Base-by-base conservation (phyloP, 495 filamentous ascomycete species). In the Penicillium steckii region DNA sequence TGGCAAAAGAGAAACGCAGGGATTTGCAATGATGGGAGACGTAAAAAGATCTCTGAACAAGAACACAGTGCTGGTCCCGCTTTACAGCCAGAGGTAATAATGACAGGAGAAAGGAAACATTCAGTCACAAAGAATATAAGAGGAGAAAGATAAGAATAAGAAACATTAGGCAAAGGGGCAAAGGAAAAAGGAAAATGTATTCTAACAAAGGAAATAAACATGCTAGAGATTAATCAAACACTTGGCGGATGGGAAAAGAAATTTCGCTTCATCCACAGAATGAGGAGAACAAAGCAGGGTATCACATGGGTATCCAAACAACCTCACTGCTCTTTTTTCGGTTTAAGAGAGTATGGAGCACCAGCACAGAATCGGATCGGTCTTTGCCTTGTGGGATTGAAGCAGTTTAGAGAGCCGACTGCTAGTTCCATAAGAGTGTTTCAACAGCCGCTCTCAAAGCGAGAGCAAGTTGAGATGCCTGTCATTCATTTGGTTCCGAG, bases 241-340 rank as follows among this genome's bases (percentile, higher is more conserved):
- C 46, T 55, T 57, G 42, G 43, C 44, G 50, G 56, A 61, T 59
- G 56, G n/a, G 61, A 60, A 50, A 62, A 51, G 56, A 44, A 41
- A 27, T 50, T 65, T 65, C 57, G 69, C 68, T 67, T 56, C 69
- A 72, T 62, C 68, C 69, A 75, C 63, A 65, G 60, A 66, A 66
- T 45, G 53, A 60, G 60, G 59, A 30, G 26, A 44, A 68, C 59
- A 57, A 70, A 67, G 68, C 64, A 73, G 71, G 74, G 71, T 77
- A 75, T 75, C 72, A 73, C 59, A 61, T 60, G 67, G 66, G 70
- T 46, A 70, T 71, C 70, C 71, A 75, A 75, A 67, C 64, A 70
- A 62, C 62, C 64, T 69, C 55, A 59, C 60, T 72, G 65, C 61
- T 70, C 61, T 68, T 60, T 69, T 62, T 46, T 32, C 46, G 18